Evolutionary conservation across 2,329 filamentous ascomycete species (phyloP), one percentile per base, ranked within the genome.

Genomic region (Xylariaceae sp.): DNA sequence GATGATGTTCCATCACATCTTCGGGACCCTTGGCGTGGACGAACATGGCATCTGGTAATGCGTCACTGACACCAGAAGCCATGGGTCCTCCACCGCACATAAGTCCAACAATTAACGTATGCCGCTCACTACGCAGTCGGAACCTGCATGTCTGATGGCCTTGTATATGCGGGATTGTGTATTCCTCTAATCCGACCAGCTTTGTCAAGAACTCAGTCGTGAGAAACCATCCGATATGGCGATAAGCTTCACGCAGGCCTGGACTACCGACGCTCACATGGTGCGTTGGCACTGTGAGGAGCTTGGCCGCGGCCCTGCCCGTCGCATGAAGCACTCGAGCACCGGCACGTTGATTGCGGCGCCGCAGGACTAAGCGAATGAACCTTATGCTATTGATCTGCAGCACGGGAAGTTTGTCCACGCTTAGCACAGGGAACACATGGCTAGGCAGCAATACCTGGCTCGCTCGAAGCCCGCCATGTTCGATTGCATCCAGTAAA

Each of bases 51-150:
- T 54, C 56, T 0, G 80, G 80, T 4, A 88, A 79, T 0, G 73
- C 80, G 0, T 84, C 76, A 61, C 70, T 82, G 41, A 89, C 74
- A 0, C 85, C 85, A 1, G 79, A 68, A 0, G 86, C 86, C 81
- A 89, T 84, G 0, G 84, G 76, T 60, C 87, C 84, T 7, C 85
- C 85, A 2, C 81, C 84, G 7, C 84, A 81, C 84, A 88, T 88
- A 14, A 88, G 60, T 0, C 84, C 75, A 0, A 87, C 72, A 43
- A 89, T 86, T 1, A 76, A 56, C 0, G 82, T 87, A 7, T 72
- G 50, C 1, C 71, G 6, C 65, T 88, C 84, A 49, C 79, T 21
- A 0, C 39, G 54, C 1, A 88, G 72, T 6, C 72, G 76, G 64
- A 81, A 73, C 0, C 84, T 84, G 0, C 23, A 66, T 0, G 74